Conservation (phyloP, 768 basidiomycete species). For the Pleurotus sapidus region DNA sequence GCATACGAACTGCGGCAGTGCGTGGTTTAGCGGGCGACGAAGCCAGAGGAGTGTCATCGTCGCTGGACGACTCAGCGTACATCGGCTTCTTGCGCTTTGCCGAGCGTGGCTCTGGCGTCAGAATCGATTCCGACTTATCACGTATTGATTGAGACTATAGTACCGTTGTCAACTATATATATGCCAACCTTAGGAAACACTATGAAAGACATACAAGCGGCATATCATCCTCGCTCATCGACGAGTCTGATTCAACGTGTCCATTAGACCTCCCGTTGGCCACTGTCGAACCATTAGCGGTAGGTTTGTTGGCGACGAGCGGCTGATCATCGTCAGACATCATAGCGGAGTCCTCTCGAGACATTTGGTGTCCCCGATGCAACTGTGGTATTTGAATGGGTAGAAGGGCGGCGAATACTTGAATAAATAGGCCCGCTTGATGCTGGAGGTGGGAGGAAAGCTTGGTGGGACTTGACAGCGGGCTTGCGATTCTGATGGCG, state of each 20-base stretch:
- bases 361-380: conserved; percentile 28
- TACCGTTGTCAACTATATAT: background rate
- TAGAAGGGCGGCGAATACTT: conserved; percentile 20
- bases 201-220: conserved; percentile 54
- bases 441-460: conserved; percentile 14
- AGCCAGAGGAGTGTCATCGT: conserved; percentile 71
- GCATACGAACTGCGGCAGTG: conserved; percentile 36
- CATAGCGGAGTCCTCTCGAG: conserved; percentile 43
- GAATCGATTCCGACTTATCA: conserved; percentile 38
- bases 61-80: conserved; percentile 59
- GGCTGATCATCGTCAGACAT: conserved; percentile 61
- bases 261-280: conserved; percentile 45
- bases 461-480: conserved; percentile 25
- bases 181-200: background rate
- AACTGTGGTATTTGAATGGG: conserved; percentile 10
- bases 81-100: conserved; percentile 62
- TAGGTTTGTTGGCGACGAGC: conserved; percentile 37
- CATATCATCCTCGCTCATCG: conserved; percentile 68
- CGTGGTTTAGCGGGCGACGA: conserved; percentile 65
- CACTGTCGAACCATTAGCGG: conserved; percentile 37
- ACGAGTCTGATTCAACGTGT: conserved; percentile 32
- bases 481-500: conserved; percentile 32
- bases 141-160: conserved; percentile 54
- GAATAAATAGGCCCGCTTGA: conserved; percentile 21
- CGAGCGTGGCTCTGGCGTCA: conserved; percentile 27